Evolutionary conservation across 306 rosid species (phyloP).

Genomic region (Rosa rugosa): DNA sequence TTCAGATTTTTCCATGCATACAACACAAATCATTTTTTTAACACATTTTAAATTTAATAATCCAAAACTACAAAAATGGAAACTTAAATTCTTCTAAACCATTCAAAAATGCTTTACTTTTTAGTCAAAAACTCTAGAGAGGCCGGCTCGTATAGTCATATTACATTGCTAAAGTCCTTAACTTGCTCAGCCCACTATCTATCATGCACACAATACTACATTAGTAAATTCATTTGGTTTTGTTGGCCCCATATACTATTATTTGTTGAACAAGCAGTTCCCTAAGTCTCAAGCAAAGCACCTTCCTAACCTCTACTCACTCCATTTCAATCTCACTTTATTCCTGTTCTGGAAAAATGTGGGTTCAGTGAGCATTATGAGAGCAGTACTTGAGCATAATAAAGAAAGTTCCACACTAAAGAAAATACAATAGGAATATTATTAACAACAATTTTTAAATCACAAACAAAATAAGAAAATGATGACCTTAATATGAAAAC

Average conservation of each 20-base stretch:
- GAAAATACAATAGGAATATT: constrained; percentile 3
- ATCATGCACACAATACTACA: not conserved
- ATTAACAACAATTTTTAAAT: constrained; percentile 10
- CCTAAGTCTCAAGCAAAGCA: not conserved
- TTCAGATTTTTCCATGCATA: too few species aligned
- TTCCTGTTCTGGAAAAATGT: not conserved
- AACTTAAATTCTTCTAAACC: too few species aligned
- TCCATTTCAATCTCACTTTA: not conserved
- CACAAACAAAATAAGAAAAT: not conserved
- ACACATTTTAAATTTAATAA: not conserved
- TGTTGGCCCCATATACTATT: not conserved
- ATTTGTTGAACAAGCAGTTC: not conserved
- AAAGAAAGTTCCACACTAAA: not conserved
- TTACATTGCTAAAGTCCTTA: not conserved
- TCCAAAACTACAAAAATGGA: too few species aligned
- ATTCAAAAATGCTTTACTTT: too few species aligned
- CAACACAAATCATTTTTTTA: too few species aligned
- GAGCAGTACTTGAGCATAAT: not conserved
- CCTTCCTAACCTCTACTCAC: not conserved
- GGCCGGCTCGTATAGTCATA: not conserved
- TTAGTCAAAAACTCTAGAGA: not conserved
- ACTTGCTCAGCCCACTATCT: not conserved
- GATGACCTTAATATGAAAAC: not conserved
- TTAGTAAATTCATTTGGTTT: not conserved
- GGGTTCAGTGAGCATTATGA: not conserved